Evolutionary conservation across 208 protist genomes (phyloP).

Genomic region (Wallacemonas sp.): DNA sequence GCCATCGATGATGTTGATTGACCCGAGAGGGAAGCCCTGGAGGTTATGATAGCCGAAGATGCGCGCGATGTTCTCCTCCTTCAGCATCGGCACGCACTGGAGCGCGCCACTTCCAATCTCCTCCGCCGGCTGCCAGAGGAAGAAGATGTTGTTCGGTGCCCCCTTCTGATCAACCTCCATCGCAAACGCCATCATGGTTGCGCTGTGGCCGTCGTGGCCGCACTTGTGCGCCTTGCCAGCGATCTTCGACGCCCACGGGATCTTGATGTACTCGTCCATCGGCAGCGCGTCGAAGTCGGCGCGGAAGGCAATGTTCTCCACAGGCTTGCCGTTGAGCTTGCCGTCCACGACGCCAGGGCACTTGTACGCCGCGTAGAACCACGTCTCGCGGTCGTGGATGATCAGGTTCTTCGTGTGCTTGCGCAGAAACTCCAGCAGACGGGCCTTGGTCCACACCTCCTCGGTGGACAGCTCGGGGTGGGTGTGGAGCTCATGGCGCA

Average conservation of each 20-base stretch:
- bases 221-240: conserved; percentile 45
- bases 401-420: conserved; percentile 27
- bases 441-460: conserved; percentile 51
- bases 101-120: conserved; percentile 34
- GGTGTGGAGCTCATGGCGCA: conserved; percentile 38
- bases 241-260: conserved; percentile 43
- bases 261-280: conserved; percentile 36
- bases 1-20: conserved; percentile 33
- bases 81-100: conserved; percentile 45
- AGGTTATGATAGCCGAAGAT: conserved; percentile 52
- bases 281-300: conserved; percentile 48
- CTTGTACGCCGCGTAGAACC: conserved; percentile 43
- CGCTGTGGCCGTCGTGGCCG: conserved; percentile 42
- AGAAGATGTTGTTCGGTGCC: conserved; percentile 39
- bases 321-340: conserved; percentile 14
- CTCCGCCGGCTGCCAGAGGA: conserved; percentile 48
- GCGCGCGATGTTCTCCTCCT: conserved; percentile 35
- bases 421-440: conserved; percentile 30
- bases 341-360: conserved; percentile 10
- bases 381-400: conserved; percentile 34
- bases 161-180: conserved; percentile 52
- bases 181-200: conserved; percentile 39
- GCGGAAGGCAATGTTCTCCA: conserved; percentile 35
- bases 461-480: conserved; percentile 51
- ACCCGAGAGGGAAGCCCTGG: conserved; percentile 33